Evolutionary conservation across 176 grass and related monocot genomes (phyloP), one percentile per base, ranked within the genome.

Genomic region (Oryza glumipatula): DNA sequence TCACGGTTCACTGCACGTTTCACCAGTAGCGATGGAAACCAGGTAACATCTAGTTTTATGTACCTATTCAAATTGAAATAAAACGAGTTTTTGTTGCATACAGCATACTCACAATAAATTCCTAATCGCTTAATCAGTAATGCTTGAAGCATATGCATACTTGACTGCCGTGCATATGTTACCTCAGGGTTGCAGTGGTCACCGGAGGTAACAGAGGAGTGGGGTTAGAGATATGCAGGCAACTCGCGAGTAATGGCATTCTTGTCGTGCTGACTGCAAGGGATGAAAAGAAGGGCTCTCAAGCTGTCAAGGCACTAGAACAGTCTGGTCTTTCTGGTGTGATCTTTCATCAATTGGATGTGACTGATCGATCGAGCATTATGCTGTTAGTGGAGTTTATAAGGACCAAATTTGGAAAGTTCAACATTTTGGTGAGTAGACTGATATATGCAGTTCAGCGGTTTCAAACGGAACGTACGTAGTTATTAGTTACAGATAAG

Each of bases 181-280:
- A 54, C 51, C 15, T 41, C 63, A 89, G 87, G 45, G 82, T 92
- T 72, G 91, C 87, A 72, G 48, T 92, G 74, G 84, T 92, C 19
- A 92, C 91, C 21, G 91, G 86, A 12, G 86, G 60, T 2, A 88
- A 83, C 36, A 89, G 84, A 83, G 90, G 90, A 3, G 51, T 92
- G 17, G 91, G 91, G 19, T 84, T 92, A 4, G 87, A 87, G 70
- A 89, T 81, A 76, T 89, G 91, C 75, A 54, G 84, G 74, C 91
- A 92, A 74, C 65, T 92, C 15, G 52, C 72, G 32, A 73, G 84
- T 26, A 84, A 76, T 15, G 91, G 87, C 19, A 32, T 84, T 7
- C 49, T 26, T 52, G 91, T 92, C 15, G 56, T 92, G 14, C 69
- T 92, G 32, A 92, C 91, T 9, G 87, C 87, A 0, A 69, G 87